Evolutionary conservation across 441 rosid genomes (phyloP).

Genomic region (Gossypium lobatum): DNA sequence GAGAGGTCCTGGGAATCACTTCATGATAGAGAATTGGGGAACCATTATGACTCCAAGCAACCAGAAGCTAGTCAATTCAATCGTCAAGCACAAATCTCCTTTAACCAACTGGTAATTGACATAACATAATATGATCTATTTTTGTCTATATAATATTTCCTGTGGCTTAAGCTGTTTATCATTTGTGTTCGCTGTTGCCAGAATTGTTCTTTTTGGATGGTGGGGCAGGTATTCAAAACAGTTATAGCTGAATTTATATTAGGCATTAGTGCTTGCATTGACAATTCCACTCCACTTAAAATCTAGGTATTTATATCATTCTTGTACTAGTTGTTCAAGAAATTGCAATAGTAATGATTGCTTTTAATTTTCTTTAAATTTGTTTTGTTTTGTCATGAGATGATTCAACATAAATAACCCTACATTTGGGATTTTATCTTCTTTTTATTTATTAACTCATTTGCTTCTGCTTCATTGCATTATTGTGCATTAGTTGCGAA

Average conservation of each 20-base stretch:
- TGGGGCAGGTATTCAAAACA: not conserved
- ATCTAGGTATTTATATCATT: not conserved
- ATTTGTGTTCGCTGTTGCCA: not conserved
- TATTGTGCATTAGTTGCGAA: not conserved
- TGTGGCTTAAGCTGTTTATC: not conserved
- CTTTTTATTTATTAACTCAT: not conserved
- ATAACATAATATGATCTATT: not conserved
- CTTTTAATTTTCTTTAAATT: not conserved
- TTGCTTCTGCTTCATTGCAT: not conserved
- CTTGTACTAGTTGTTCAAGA: no score
- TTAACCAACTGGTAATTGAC: conserved; percentile 50
- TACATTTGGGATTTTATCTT: not conserved
- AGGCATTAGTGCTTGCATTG: not conserved
- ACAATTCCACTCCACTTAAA: not conserved
- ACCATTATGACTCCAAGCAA: conserved; percentile 39
- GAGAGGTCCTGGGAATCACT: conserved; percentile 61
- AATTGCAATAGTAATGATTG: not conserved
- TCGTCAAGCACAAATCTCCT: conserved; percentile 47
- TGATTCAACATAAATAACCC: not conserved
- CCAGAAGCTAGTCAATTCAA: conserved; percentile 42
- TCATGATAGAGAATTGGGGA: conserved; percentile 48
- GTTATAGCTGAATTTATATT: not conserved
- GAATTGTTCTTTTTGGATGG: not conserved
- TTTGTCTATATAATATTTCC: not conserved
- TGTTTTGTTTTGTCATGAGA: not conserved